These are phyloP conservation scores for Canariomyces notabilis DNA, from an alignment of 2,329 filamentous ascomycete genomes.

Conservation along the genomic window DNA sequence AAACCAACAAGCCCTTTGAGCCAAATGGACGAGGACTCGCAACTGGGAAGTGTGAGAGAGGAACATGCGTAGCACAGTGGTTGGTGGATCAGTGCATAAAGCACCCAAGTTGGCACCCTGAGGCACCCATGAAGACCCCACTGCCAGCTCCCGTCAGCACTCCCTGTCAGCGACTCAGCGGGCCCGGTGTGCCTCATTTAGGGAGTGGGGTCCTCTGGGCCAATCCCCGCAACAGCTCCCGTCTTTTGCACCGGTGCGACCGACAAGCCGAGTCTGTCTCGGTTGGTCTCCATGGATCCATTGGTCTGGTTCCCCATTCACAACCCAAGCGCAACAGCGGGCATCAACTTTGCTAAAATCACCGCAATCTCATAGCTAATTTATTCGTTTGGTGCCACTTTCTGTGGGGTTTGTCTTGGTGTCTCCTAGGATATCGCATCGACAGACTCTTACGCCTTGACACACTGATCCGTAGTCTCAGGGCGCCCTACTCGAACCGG, in stretches of 20 bases:
- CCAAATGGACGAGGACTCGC: neutral
- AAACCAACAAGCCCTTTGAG: neutral
- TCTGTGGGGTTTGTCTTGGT: neutral
- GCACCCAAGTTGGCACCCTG: slow-evolving; percentile 15
- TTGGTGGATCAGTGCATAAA: slow-evolving; percentile 10
- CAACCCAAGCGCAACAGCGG: slow-evolving; percentile 19
- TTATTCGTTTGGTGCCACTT: slow-evolving; percentile 5
- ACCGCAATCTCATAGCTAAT: slow-evolving; percentile 12
- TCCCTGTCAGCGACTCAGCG: slow-evolving; percentile 2
- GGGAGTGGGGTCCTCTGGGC: slow-evolving; percentile 14
- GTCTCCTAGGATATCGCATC: neutral
- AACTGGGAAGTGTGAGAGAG: neutral
- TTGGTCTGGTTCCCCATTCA: slow-evolving; percentile 12
- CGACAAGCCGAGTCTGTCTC: slow-evolving; percentile 7
- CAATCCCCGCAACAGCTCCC: slow-evolving; percentile 17
- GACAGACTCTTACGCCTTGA: neutral
- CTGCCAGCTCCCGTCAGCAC: slow-evolving; percentile 5
- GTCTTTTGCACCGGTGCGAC: slow-evolving; percentile 2
- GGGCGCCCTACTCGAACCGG: neutral
- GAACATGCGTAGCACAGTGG: slow-evolving; percentile 20
- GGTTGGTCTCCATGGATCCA: slow-evolving; percentile 11
- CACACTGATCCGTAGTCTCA: neutral
- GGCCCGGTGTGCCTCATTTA: slow-evolving; percentile 13
- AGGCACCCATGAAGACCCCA: too few species aligned
- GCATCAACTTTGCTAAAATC: slow-evolving; percentile 11